Conservation (phyloP, 2,329 filamentous ascomycete species). For the Ascochyta viciae-villosae region DNA sequence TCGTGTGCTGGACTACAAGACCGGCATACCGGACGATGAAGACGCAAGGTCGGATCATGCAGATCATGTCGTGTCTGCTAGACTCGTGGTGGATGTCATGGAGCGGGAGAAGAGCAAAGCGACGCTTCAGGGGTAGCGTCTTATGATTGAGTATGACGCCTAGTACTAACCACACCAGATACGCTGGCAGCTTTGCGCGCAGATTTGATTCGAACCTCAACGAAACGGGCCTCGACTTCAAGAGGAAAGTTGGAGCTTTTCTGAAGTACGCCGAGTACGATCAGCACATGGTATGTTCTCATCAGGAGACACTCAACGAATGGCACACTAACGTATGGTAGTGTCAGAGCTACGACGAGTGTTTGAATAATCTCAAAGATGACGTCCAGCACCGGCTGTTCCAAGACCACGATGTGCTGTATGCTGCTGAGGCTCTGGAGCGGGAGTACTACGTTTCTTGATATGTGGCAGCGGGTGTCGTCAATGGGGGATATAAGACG, state of each 20-base stretch:
- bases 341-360: slow-evolving; percentile 30
- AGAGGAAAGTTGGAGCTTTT: slow-evolving; percentile 26
- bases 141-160: neutral
- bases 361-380: slow-evolving; percentile 14
- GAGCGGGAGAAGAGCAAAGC: slow-evolving; percentile 19
- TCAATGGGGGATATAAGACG: too few species aligned
- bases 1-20: slow-evolving; percentile 32
- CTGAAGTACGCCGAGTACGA: slow-evolving; percentile 33
- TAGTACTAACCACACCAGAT: slow-evolving; percentile 19
- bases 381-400: neutral
- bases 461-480: neutral
- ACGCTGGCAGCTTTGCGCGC: slow-evolving; percentile 28
- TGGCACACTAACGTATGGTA: slow-evolving; percentile 6
- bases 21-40: slow-evolving; percentile 16
- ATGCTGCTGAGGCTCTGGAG: slow-evolving; percentile 26
- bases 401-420: slow-evolving; percentile 27
- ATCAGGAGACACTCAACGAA: neutral
- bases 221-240: slow-evolving; percentile 14
- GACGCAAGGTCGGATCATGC: slow-evolving; percentile 31
- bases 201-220: slow-evolving; percentile 23
- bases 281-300: slow-evolving; percentile 27
- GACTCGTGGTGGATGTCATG: slow-evolving; percentile 34
- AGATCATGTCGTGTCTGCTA: slow-evolving; percentile 36
- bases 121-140: slow-evolving; percentile 18
- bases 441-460: slow-evolving; percentile 34